These are phyloP conservation scores for Colletotrichum sidae DNA, from an alignment of 2,329 filamentous ascomycete species.

Conservation along the genomic window DNA sequence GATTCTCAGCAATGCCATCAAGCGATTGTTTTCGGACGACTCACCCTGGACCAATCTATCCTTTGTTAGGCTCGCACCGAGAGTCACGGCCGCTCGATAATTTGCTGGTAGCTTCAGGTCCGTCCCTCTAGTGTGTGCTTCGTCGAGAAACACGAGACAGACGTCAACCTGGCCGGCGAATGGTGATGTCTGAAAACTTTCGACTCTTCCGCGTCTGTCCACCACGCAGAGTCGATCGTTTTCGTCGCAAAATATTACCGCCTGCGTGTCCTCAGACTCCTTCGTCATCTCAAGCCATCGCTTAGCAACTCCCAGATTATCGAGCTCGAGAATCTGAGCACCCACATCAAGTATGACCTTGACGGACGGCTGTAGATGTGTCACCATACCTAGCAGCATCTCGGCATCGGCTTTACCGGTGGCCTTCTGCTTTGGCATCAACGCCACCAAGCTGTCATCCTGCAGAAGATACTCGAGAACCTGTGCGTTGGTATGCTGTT, in stretches of 20 bases:
- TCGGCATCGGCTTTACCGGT: conserved; percentile 47
- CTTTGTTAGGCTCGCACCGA: conserved; percentile 75
- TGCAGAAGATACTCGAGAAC: conserved; percentile 71
- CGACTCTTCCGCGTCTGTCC: conserved; percentile 57
- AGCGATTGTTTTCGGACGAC: conserved; percentile 29
- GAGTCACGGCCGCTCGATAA: conserved; percentile 74
- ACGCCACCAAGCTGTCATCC: conserved; percentile 58
- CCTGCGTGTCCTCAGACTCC: conserved; percentile 46
- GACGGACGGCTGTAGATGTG: conserved; percentile 50
- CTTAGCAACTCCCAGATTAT: conserved; percentile 65
- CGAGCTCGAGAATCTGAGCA: conserved; percentile 74
- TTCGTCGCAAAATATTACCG: conserved; percentile 68
- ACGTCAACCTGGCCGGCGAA: conserved; percentile 65
- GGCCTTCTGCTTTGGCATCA: conserved; percentile 39
- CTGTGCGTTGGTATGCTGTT: conserved; percentile 75
- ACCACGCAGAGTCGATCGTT: conserved; percentile 66
- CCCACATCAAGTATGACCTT: conserved; percentile 78
- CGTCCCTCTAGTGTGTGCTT: conserved; percentile 77
- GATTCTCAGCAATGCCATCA: conserved; percentile 16
- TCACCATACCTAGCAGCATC: conserved; percentile 58
- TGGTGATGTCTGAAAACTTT: conserved; percentile 67
- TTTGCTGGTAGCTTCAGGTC: conserved; percentile 71
- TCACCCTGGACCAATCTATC: conserved; percentile 76
- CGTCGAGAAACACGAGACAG: conserved; percentile 77
- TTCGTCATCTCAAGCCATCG: conserved; percentile 60